Evolutionary conservation across 768 basidiomycete genomes (phyloP).

Genomic region (Exsudoporus frostii): DNA sequence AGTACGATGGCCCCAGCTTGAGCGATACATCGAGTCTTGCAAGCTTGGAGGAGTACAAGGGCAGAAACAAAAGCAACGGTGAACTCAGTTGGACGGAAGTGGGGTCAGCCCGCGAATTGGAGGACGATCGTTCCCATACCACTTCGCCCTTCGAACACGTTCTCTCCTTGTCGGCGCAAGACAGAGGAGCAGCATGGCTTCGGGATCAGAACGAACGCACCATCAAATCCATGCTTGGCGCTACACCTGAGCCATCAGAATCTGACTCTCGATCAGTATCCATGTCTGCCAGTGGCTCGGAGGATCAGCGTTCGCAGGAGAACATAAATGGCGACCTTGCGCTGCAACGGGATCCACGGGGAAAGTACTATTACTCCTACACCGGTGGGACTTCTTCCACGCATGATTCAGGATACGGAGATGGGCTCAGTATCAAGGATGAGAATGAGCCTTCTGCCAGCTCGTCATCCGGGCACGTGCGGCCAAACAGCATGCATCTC

Average conservation of each 20-base stretch:
- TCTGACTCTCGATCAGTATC: slow-evolving; percentile 48
- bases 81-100: slow-evolving; percentile 44
- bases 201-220: slow-evolving; percentile 74
- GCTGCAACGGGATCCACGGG: slow-evolving; percentile 61
- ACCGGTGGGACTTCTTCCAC: slow-evolving; percentile 46
- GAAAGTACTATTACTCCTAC: slow-evolving; percentile 78
- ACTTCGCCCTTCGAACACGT: slow-evolving; percentile 40
- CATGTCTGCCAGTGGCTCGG: slow-evolving; percentile 22
- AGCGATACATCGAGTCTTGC: slow-evolving; percentile 84
- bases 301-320: slow-evolving; percentile 37
- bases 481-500: slow-evolving; percentile 67
- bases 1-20: slow-evolving; percentile 88
- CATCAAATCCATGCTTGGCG: slow-evolving; percentile 58
- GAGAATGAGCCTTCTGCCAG: slow-evolving; percentile 28
- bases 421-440: slow-evolving; percentile 38
- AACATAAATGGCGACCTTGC: slow-evolving; percentile 59
- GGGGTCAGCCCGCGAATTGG: slow-evolving; percentile 42
- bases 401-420: slow-evolving; percentile 56
- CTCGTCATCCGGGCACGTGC: slow-evolving; percentile 35
- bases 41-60: slow-evolving; percentile 71
- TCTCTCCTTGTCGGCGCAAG: slow-evolving; percentile 45
- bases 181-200: slow-evolving; percentile 78
- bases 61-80: slow-evolving; percentile 55
- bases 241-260: slow-evolving; percentile 54
- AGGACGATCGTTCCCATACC: slow-evolving; percentile 52